These are phyloP conservation scores for Dendrobium nobile DNA, from an alignment of 106 monocot species.

Conservation along the genomic window DNA sequence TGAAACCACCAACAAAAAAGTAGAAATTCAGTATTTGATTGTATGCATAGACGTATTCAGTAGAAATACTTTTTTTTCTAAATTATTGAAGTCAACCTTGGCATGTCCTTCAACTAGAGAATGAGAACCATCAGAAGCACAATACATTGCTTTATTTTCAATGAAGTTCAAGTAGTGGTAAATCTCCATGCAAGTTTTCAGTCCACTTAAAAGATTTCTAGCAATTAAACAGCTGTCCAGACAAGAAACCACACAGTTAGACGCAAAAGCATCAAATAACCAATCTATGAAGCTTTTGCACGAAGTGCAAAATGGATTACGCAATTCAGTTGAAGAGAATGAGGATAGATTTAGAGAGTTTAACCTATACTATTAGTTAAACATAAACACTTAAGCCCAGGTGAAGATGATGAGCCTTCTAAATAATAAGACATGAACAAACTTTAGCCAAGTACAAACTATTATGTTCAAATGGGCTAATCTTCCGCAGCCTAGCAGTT, in stretches of 20 bases:
- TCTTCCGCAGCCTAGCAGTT: neutral
- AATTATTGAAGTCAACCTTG: slow-evolving; percentile 37
- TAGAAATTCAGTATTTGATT: neutral
- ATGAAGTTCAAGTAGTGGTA: slow-evolving; percentile 68
- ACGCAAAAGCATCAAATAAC: slow-evolving; percentile 1
- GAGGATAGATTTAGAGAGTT: neutral
- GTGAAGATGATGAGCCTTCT: neutral
- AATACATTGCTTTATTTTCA: slow-evolving; percentile 49
- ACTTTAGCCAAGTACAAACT: neutral
- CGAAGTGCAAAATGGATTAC: neutral
- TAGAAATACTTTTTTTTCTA: slow-evolving; percentile 6
- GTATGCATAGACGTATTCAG: neutral
- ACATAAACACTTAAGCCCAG: neutral
- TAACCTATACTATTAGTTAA: neutral
- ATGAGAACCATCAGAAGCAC: slow-evolving; percentile 46
- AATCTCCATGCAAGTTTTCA: slow-evolving; percentile 87
- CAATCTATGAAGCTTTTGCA: neutral
- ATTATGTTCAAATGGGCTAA: neutral
- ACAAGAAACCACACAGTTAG: slow-evolving; percentile 8
- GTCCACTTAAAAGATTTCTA: slow-evolving; percentile 90
- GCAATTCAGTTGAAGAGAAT: neutral
- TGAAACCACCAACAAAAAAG: slow-evolving; percentile 14
- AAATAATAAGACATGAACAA: neutral
- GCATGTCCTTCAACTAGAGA: slow-evolving; percentile 57
- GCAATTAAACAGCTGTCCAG: slow-evolving; percentile 88